Conservation (phyloP, 2,329 filamentous ascomycete genomes). For the Colletotrichum tamarilloi region DNA sequence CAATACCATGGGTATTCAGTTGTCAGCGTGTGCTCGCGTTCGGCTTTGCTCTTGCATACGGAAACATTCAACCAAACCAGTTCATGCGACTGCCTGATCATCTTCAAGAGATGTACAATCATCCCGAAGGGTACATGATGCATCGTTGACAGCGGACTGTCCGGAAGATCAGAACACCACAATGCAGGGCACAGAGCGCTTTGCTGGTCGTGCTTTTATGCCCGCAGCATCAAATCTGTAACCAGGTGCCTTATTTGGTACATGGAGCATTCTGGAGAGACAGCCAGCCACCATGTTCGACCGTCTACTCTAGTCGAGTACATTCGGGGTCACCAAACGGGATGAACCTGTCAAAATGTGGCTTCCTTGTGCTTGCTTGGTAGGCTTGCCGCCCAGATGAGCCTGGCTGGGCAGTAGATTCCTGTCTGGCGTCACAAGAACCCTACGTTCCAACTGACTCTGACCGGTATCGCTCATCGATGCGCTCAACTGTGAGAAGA, state of each 20-base stretch:
- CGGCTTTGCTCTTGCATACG: neutral
- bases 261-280: conserved; percentile 6
- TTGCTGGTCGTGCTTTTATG: conserved; percentile 20
- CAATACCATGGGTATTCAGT: neutral
- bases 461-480: neutral
- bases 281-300: neutral
- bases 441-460: neutral
- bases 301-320: neutral
- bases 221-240: conserved; percentile 18
- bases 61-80: neutral
- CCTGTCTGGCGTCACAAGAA: neutral
- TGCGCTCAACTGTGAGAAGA: neutral
- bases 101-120: neutral
- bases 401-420: neutral
- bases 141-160: conserved; percentile 8
- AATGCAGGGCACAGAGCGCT: conserved; percentile 10
- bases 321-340: neutral
- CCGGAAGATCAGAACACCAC: conserved; percentile 20
- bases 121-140: neutral
- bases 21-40: neutral
- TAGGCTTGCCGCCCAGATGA: neutral
- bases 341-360: conserved; percentile 1
- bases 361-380: neutral
- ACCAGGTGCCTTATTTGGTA: conserved; percentile 9
- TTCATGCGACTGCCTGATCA: neutral